Evolutionary conservation across 805 yeast genomes (phyloP).

Genomic region (Brettanomyces anomalus): DNA sequence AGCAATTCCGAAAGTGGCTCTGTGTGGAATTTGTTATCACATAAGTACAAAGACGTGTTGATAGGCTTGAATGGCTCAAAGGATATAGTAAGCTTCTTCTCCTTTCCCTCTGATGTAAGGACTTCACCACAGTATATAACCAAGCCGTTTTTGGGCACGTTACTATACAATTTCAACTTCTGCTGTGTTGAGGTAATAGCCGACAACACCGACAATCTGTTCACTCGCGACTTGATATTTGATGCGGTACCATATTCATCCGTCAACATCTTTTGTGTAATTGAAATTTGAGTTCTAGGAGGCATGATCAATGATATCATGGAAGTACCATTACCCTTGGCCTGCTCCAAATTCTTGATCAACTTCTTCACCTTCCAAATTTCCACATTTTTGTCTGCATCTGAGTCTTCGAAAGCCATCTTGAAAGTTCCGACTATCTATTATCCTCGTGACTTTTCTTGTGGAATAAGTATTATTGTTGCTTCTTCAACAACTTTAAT

Average conservation of each 20-base stretch:
- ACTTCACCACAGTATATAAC: constrained; percentile 99
- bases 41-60: constrained; percentile 89
- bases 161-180: constrained; percentile 80
- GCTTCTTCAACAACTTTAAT: too few relatives aligned
- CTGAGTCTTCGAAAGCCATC: constrained; percentile 41
- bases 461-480: too few relatives aligned
- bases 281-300: constrained; percentile 88
- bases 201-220: constrained; percentile 86
- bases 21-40: constrained; percentile 98
- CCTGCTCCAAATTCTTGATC: constrained; percentile 77
- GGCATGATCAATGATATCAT: constrained; percentile 96
- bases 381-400: constrained; percentile 94
- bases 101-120: constrained; percentile 93
- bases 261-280: constrained; percentile 82
- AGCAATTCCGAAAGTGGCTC: constrained; percentile 91
- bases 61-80: constrained; percentile 99
- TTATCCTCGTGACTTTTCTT: too few relatives aligned
- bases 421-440: not conserved
- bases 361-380: constrained; percentile 98
- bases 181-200: constrained; percentile 99
- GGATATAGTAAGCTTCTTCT: constrained; percentile 91
- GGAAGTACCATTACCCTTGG: constrained; percentile 98
- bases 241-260: constrained; percentile 99
- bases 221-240: constrained; percentile 95
- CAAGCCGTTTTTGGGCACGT: constrained; percentile 90